Percentiles rank a stretch among this genome's conserved stretches.
phyloP scores from a whole-genome alignment of 192 early-diverging fungal genomes.

The Fimicolochytrium jonesii region DNA sequence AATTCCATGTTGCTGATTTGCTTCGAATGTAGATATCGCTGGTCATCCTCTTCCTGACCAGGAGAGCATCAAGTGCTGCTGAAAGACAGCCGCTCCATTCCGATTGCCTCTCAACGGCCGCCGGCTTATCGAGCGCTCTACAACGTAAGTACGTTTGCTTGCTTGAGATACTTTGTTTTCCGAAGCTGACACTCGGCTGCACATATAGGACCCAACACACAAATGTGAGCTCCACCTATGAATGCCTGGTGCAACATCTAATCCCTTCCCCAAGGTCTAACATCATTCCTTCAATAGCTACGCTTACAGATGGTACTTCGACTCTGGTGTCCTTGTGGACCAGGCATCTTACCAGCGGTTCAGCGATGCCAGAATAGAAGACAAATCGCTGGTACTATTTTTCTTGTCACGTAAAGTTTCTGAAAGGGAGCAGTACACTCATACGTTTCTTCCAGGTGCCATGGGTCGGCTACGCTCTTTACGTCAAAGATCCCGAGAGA shows the following conservation, averaged over 20 bases:
- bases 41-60: not conserved
- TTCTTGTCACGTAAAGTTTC: not conserved
- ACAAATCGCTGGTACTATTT: constrained; percentile 8
- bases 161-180: not conserved
- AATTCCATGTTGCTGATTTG: too few relatives aligned
- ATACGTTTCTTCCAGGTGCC: constrained; percentile 1
- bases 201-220: not conserved
- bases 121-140: not conserved
- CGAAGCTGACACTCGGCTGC: not conserved
- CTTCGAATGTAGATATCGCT: constrained; percentile 7
- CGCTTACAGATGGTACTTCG: not conserved
- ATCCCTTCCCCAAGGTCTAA: not conserved
- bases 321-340: not conserved
- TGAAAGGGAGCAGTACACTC: not conserved
- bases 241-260: not conserved
- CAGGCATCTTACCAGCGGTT: not conserved
- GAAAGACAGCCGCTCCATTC: constrained; percentile 2
- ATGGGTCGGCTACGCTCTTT: constrained; percentile 16
- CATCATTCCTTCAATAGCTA: not conserved
- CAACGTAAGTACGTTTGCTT: not conserved
- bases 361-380: not conserved
- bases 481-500: constrained; percentile 1
- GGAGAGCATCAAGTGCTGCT: too few relatives aligned
- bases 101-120: constrained; percentile 10
- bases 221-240: constrained; percentile 1